These are phyloP conservation scores for Climacium dendroides DNA, from an alignment of 225 moss, liverwort and hornwort genomes.

Conservation along the genomic window DNA sequence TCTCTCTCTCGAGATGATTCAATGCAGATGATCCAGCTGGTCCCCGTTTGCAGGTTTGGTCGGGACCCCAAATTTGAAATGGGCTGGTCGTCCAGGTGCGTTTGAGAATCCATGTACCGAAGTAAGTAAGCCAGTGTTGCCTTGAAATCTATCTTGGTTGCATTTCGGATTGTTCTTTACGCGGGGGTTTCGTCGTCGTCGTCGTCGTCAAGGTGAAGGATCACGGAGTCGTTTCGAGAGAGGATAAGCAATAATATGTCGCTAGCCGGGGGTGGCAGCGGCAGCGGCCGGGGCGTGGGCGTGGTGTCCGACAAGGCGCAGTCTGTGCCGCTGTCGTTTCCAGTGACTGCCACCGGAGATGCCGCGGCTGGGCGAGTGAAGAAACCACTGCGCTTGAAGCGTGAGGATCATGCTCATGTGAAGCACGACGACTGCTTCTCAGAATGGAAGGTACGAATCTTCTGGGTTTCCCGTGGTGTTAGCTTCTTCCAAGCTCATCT, in stretches of 20 bases:
- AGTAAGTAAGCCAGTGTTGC: background rate
- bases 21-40: background rate
- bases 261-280: background rate
- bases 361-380: background rate
- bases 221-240: background rate
- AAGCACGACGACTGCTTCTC: slow-evolving; percentile 94
- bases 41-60: background rate
- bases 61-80: background rate
- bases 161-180: background rate
- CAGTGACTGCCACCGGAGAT: background rate
- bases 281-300: background rate
- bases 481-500: background rate
- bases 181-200: background rate
- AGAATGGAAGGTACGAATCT: slow-evolving; percentile 59
- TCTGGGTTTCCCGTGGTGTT: background rate
- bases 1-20: background rate
- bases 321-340: background rate
- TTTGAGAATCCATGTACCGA: background rate
- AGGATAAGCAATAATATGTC: background rate
- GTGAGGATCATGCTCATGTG: slow-evolving; percentile 72
- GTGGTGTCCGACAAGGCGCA: background rate
- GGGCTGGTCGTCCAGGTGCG: background rate
- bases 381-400: slow-evolving; percentile 25
- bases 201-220: background rate
- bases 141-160: background rate